A percentile compares a stretch with the other conserved stretches of the same genome.
These are phyloP conservation scores for Silene latifolia DNA, from an alignment of 148 eudicot genomes.

Conservation along the genomic window DNA sequence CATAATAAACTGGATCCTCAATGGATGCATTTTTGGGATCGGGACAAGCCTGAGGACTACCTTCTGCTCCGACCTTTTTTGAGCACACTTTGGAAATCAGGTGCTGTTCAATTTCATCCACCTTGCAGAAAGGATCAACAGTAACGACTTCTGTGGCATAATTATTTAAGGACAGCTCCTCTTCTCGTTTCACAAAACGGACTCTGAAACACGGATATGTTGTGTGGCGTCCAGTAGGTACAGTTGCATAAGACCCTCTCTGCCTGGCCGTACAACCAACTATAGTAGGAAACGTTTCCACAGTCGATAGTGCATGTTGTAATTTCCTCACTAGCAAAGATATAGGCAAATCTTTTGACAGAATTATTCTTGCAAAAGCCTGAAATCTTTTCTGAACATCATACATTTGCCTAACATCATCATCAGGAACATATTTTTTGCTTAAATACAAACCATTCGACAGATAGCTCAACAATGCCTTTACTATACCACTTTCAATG, in stretches of 20 bases:
- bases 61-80: slow-evolving; percentile 28
- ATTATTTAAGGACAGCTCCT: slow-evolving; percentile 53
- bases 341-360: slow-evolving; percentile 36
- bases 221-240: slow-evolving; percentile 52
- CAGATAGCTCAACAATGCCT: slow-evolving; percentile 60
- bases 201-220: slow-evolving; percentile 64
- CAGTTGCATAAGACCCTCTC: slow-evolving; percentile 60
- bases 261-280: slow-evolving; percentile 39
- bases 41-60: slow-evolving; percentile 23
- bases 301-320: slow-evolving; percentile 72
- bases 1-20: slow-evolving; percentile 27
- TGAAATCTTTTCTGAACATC: slow-evolving; percentile 56
- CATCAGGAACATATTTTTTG: slow-evolving; percentile 23
- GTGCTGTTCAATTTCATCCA: slow-evolving; percentile 65
- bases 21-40: slow-evolving; percentile 23
- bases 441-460: slow-evolving; percentile 42
- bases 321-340: slow-evolving; percentile 50
- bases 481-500: slow-evolving; percentile 82
- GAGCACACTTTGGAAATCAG: slow-evolving; percentile 52
- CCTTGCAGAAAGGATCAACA: slow-evolving; percentile 78
- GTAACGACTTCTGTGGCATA: slow-evolving; percentile 48
- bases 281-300: slow-evolving; percentile 69
- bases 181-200: slow-evolving; percentile 62
- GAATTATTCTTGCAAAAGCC: slow-evolving; percentile 60
- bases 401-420: slow-evolving; percentile 20